Base-by-base conservation (phyloP, 208 protist genomes). In the Acanthamoeba castellanii region DNA sequence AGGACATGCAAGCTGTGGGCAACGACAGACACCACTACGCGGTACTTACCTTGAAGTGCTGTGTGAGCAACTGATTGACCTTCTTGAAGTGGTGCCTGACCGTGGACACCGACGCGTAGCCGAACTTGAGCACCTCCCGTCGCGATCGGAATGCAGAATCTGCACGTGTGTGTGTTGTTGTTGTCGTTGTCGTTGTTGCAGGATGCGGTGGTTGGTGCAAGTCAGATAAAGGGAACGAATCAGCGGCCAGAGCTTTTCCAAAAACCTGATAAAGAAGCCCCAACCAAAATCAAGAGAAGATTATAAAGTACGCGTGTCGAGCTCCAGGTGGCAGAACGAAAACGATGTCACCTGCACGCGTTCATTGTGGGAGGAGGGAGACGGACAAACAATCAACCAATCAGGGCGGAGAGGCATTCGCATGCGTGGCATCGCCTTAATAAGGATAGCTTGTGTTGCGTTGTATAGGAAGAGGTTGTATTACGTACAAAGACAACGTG, bases 401-500 rank as follows among this genome's bases (percentile, higher is more conserved):
- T 55, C 13, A 18, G 7, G 6, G 13, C 13, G 3, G 13, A 20
- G 50, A 20, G 50, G 50, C 7, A 9, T 20, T 55, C 13, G 6
- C 7, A 18, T 6, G 50, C 50, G 50, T 55, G 50, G 50, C 1
- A 9, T 20, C 13, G 50, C 14, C 50, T 55, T 11, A 0, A 55
- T 55, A 55, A 20, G 50, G 50, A 55, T 20, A 55, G 11, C 47
- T 52, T 52, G 47, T 52, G n/a, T n/a, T n/a, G n/a, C n/a, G n/a
- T n/a, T n/a, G n/a, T n/a, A n/a, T n/a, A n/a, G 52, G 52, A 57
- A 57, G 16, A 57, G 20, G 59, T 22, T 3, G 20, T 16, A 27
- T 22, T 70, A 70, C 84, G 84, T 70, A 91, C 84, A 42, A 91
- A 91, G 34, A 91, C 84, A 18, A 91, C 84, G 37, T 91, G 84